Percentiles rank a stretch among this genome's conserved stretches.
Evolutionary conservation across 2,329 filamentous ascomycete genomes (phyloP).

Genomic region (Fusarium lyarnte): DNA sequence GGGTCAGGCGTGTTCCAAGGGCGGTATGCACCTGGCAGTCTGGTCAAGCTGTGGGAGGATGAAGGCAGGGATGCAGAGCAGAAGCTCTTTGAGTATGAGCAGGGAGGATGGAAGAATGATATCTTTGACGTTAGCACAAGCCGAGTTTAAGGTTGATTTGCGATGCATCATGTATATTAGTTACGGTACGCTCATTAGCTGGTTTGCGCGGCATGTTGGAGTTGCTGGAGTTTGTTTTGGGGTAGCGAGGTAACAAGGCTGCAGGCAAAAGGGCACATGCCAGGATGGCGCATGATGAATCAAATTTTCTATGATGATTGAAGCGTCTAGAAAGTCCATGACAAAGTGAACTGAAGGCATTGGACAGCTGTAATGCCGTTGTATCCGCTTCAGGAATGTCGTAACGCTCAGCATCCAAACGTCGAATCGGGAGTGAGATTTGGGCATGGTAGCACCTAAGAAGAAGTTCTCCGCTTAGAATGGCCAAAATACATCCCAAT

Average conservation of each 20-base stretch:
- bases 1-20: constrained; percentile 76
- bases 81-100: constrained; percentile 76
- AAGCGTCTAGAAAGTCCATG: constrained; percentile 7
- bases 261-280: constrained; percentile 11
- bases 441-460: constrained; percentile 10
- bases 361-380: background rate
- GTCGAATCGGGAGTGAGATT: background rate
- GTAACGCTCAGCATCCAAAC: background rate
- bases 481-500: background rate
- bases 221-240: constrained; percentile 20
- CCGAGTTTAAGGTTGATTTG: constrained; percentile 26
- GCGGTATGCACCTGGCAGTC: constrained; percentile 87
- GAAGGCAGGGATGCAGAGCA: constrained; percentile 77
- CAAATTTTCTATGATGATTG: background rate
- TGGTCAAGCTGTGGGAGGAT: constrained; percentile 90
- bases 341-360: background rate
- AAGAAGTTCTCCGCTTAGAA: constrained; percentile 4
- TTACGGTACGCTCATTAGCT: constrained; percentile 18
- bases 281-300: constrained; percentile 19
- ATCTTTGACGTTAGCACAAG: constrained; percentile 72
- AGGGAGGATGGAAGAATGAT: constrained; percentile 82
- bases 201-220: constrained; percentile 17
- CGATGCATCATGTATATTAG: constrained; percentile 1
- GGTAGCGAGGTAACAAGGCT: background rate
- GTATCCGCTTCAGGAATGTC: constrained; percentile 11